phyloP scores from a whole-genome alignment of 495 filamentous ascomycete species.

The Delitschia confertaspora region DNA sequence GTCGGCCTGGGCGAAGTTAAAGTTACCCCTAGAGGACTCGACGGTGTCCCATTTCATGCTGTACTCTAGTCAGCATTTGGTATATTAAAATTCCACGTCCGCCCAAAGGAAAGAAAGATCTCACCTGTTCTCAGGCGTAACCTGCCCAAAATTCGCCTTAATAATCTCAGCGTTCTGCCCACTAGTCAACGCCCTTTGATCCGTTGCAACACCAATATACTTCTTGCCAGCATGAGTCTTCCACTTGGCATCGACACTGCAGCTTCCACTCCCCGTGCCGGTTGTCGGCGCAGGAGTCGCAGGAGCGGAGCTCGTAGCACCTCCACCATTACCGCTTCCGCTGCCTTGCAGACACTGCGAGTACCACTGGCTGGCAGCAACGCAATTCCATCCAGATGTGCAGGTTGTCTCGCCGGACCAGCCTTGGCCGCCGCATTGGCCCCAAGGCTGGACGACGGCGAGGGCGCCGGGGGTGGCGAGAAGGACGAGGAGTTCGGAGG shows the following conservation, averaged over 20 bases:
- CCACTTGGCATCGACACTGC: conserved; percentile 9
- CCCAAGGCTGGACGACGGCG: conserved; percentile 2
- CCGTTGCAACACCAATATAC: conserved; percentile 16
- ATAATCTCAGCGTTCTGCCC: conserved; percentile 7
- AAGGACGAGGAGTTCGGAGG: not conserved
- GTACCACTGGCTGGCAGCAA: conserved; percentile 2
- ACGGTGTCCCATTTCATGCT: conserved; percentile 55
- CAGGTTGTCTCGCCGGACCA: conserved; percentile 9
- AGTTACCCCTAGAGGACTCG: conserved; percentile 40
- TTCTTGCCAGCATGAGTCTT: conserved; percentile 8
- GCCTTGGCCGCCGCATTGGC: conserved; percentile 9
- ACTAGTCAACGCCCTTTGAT: not conserved
- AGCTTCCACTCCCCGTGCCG: conserved; percentile 3
- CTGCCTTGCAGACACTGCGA: conserved; percentile 5
- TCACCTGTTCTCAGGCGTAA: conserved; percentile 53
- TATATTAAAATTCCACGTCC: not conserved
- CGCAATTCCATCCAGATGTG: conserved; percentile 1
- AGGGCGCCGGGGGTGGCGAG: not conserved
- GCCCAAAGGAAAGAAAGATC: not conserved
- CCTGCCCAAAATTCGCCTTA: conserved; percentile 39
- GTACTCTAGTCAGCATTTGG: not conserved
- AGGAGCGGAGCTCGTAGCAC: not conserved
- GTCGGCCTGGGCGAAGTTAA: conserved; percentile 46
- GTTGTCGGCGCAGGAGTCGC: not conserved
- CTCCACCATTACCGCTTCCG: not conserved